Evolutionary conservation across 768 basidiomycete genomes (phyloP), one percentile per base, ranked within the genome.

Genomic region (Ramaria rubella): DNA sequence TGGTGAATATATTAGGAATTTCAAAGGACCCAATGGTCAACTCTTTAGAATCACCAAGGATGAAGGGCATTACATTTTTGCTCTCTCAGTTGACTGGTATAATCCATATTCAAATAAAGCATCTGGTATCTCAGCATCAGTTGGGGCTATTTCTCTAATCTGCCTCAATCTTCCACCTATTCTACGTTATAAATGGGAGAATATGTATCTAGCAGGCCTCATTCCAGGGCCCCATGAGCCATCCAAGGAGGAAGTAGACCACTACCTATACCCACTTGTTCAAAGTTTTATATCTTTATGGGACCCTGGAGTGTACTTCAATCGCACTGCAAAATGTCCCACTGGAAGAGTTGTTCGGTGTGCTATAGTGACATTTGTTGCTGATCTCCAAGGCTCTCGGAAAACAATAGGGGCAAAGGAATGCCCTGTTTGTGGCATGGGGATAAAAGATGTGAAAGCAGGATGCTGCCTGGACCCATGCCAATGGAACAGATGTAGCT

Each of bases 161-260:
- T 38, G 27, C 53, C 15, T 58, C 1, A 58, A 58, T 26, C 53
- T 58, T 7, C 57, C 57, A 2, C 2, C 57, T 1, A 5, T 7
- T 4, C 23, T 58, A 14, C 57, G 57, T 12, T 38, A 36, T 23
- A 49, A 30, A n/a, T n/a, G n/a, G n/a, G n/a, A n/a, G n/a, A n/a
- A n/a, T n/a, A n/a, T n/a, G n/a, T n/a, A n/a, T n/a, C 15, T 77
- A 0, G 73, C 68, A 1, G 74, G 69, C 0, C 59, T 78, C 55
- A 72, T 77, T 26, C 74, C 75, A 4, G 74, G 76, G 0, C 77
- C 75, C 0, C 58, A 65, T 0, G 68, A 73, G 45, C 75, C 76
- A 1, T 63, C 61, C 1, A 49, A 68, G 0, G 44, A 67, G 0
- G 59, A 70, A 31, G 61, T 76, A 6, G 75, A 78, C 36, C 72